These are phyloP conservation scores for Ramaria rubella DNA, from an alignment of 768 basidiomycete species.

Conservation along the genomic window DNA sequence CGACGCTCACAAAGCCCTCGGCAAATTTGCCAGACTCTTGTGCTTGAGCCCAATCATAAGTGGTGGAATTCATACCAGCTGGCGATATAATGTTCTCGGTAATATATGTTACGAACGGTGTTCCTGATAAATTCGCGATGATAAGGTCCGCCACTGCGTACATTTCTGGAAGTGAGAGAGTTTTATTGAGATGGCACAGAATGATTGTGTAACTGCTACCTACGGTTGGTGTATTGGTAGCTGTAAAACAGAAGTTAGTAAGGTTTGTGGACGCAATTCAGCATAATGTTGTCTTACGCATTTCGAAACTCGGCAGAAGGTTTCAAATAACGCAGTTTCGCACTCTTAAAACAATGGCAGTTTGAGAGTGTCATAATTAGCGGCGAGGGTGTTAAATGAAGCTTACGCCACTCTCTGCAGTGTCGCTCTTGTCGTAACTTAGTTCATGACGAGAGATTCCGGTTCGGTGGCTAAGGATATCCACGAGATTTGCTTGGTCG, in stretches of 20 bases:
- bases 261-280: background rate
- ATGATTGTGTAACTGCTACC: background rate
- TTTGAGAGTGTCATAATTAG: no score
- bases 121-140: conserved; percentile 27
- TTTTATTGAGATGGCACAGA: no score
- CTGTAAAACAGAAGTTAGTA: background rate
- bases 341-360: no score
- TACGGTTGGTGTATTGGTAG: conserved; percentile 5
- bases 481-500: conserved; percentile 29
- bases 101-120: conserved; percentile 34
- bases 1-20: conserved; percentile 21
- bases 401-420: conserved; percentile 16
- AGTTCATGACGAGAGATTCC: conserved; percentile 36
- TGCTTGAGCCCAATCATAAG: conserved; percentile 31
- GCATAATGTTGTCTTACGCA: background rate
- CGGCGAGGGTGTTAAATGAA: background rate
- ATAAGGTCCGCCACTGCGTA: conserved; percentile 14
- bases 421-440: conserved; percentile 25
- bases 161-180: background rate
- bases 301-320: conserved; percentile 3
- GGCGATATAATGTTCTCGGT: conserved; percentile 35
- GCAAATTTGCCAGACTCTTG: conserved; percentile 21
- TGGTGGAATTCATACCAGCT: conserved; percentile 36
- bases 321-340: background rate
- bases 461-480: conserved; percentile 35